phyloP scores from a whole-genome alignment of 139 green algal genomes.

The Ostreobium quekettii region DNA sequence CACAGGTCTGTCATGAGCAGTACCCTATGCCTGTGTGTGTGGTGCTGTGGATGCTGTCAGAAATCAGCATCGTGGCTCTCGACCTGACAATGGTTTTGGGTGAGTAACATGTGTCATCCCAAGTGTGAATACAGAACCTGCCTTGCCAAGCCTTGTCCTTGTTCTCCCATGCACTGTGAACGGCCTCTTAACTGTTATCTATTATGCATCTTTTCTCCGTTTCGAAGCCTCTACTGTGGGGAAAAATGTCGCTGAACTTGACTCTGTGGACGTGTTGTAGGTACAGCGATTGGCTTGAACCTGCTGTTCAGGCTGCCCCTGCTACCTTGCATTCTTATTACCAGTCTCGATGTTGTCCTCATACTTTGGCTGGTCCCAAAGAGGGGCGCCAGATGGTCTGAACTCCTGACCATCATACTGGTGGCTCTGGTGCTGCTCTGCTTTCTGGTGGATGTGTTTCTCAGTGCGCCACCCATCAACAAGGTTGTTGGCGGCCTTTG shows the following conservation, averaged over 20 bases:
- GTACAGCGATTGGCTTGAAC: slow-evolving; percentile 49
- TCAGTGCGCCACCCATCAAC: slow-evolving; percentile 29
- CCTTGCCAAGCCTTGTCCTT: no score
- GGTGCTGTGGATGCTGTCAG: slow-evolving; percentile 40
- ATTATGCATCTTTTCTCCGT: no score
- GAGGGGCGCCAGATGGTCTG: slow-evolving; percentile 25
- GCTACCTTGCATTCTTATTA: slow-evolving; percentile 44
- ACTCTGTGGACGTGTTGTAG: slow-evolving; percentile 16
- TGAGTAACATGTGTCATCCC: no score
- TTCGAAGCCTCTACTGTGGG: no score
- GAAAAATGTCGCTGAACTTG: no score
- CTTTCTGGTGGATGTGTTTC: slow-evolving; percentile 46
- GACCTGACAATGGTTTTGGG: slow-evolving; percentile 57
- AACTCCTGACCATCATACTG: slow-evolving; percentile 37
- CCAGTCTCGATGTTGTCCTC: slow-evolving; percentile 26
- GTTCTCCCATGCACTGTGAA: no score
- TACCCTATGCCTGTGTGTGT: slow-evolving; percentile 40
- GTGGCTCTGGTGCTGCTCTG: slow-evolving; percentile 42
- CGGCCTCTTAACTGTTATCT: no score
- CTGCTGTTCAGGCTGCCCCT: slow-evolving; percentile 45
- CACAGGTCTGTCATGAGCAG: slow-evolving; percentile 43
- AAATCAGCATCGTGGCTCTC: slow-evolving; percentile 50
- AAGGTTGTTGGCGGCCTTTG: slow-evolving; percentile 32
- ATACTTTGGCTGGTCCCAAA: slow-evolving; percentile 16
- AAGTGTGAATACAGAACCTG: no score